Evolutionary conservation across 2,329 filamentous ascomycete genomes (phyloP), one percentile per base, ranked within the genome.

Genomic region (Fusarium xyrophilum): DNA sequence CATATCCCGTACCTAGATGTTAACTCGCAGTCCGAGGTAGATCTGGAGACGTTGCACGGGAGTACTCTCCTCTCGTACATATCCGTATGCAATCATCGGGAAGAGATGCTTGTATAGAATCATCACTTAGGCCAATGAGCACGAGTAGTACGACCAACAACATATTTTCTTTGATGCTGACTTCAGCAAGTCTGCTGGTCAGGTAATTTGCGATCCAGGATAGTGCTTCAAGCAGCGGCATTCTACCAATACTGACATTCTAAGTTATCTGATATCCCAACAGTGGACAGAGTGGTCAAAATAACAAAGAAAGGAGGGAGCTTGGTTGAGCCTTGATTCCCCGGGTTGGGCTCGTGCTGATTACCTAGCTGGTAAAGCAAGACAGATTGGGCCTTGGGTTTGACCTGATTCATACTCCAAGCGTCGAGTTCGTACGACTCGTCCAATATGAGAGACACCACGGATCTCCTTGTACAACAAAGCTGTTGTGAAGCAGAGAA

Each of bases 281-380:
- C 54, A 17, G 43, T 35, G 28, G 39, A 38, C 43, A 52, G 33
- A 66, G 36, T 43, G 38, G 39, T 33, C 33, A 19, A 14, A 39
- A 30, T 35, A 38, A 23, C 14, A n/a, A 12, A 35, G 21, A 17
- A 25, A 27, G 25, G 35, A 32, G 9, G 52, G 38, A 46, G 30
- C 36, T 52, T 17, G 48, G 21, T 11, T 21, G 23, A 44, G 39
- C 25, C 27, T 36, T 21, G n/a, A 21, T 21, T 44, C 35, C 54
- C 47, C 25, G 28, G 30, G n/a, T 56, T 66, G 28, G 33, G n/a
- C 50, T 66, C 62, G 61, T 63, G 51, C 36, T 51, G 32, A 63
- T 69, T 67, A 39, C 56, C 53, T 38, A 66, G 43, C 53, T 42
- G 40, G 65, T 69, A 57, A 54, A 63, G n/a, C 50, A 67, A 67